Evolutionary conservation across 2,329 filamentous ascomycete species (phyloP).

Genomic region (Mycogone perniciosa): DNA sequence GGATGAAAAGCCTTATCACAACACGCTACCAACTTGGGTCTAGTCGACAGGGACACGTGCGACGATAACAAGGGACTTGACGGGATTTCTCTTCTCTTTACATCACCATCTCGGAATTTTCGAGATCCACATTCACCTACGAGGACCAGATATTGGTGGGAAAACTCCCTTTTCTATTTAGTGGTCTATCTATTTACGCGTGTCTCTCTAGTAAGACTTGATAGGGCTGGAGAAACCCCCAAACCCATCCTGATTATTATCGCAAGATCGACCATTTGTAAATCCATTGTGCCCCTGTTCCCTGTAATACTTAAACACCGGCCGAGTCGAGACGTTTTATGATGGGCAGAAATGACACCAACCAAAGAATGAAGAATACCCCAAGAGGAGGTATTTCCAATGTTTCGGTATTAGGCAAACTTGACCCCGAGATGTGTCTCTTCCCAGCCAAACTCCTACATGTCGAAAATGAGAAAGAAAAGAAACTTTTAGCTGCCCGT

Average conservation of each 20-base stretch:
- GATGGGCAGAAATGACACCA: neutral
- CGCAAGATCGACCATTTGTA: neutral
- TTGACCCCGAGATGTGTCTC: neutral
- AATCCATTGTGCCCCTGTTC: neutral
- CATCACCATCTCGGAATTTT: neutral
- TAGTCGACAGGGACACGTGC: neutral
- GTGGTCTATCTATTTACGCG: neutral
- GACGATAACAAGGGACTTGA: no score
- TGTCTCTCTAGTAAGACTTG: no score
- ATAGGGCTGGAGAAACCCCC: neutral
- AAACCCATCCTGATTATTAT: neutral
- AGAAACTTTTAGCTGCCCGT: neutral
- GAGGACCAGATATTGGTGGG: neutral
- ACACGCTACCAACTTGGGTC: neutral
- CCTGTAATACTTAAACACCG: neutral
- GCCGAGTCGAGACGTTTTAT: neutral
- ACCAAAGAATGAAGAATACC: neutral
- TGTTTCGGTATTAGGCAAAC: neutral
- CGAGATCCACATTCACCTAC: neutral
- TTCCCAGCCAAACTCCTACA: neutral
- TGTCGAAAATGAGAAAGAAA: neutral
- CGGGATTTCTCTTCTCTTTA: no score
- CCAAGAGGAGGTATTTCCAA: slow-evolving; percentile 3
- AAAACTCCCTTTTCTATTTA: neutral
- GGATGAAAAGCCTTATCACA: neutral